phyloP scores from a whole-genome alignment of 2,329 filamentous ascomycete genomes.

The Incumbomyces lentus region DNA sequence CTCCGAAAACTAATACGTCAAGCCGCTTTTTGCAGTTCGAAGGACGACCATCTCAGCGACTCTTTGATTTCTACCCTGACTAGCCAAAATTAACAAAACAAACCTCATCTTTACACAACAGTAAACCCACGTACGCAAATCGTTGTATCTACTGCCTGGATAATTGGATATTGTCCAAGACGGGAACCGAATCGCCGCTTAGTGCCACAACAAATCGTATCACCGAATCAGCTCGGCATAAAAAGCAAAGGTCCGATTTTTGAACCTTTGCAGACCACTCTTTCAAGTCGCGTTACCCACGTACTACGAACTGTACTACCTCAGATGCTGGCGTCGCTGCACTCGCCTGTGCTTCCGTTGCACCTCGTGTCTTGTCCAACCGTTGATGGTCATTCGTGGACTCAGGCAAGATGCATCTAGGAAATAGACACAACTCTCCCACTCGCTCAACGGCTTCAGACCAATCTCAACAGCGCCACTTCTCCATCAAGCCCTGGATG shows the following conservation, averaged over 20 bases:
- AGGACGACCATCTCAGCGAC: too few species aligned
- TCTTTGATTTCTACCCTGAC: too few species aligned
- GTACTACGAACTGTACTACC: slow-evolving; percentile 1
- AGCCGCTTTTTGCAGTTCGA: too few species aligned
- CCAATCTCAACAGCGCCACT: slow-evolving; percentile 2
- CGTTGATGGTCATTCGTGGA: not conserved
- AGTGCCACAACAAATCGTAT: not conserved
- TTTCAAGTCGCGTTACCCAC: not conserved
- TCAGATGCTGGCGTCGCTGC: slow-evolving; percentile 2
- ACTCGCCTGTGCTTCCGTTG: slow-evolving; percentile 4
- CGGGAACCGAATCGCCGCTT: not conserved
- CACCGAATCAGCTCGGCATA: slow-evolving; percentile 1
- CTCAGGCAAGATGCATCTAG: slow-evolving; percentile 3
- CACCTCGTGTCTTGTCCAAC: slow-evolving; percentile 1
- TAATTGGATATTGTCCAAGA: not conserved
- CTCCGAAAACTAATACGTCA: too few species aligned
- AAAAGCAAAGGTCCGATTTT: not conserved
- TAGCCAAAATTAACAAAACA: too few species aligned
- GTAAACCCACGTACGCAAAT: not conserved
- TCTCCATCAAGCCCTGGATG: slow-evolving; percentile 3
- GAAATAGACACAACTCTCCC: slow-evolving; percentile 6
- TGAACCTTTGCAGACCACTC: not conserved
- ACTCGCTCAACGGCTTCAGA: slow-evolving; percentile 3
- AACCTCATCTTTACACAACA: not conserved
- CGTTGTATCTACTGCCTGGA: not conserved